These are phyloP conservation scores for Dendrobium catenatum DNA, from an alignment of 106 monocot genomes.

Conservation along the genomic window DNA sequence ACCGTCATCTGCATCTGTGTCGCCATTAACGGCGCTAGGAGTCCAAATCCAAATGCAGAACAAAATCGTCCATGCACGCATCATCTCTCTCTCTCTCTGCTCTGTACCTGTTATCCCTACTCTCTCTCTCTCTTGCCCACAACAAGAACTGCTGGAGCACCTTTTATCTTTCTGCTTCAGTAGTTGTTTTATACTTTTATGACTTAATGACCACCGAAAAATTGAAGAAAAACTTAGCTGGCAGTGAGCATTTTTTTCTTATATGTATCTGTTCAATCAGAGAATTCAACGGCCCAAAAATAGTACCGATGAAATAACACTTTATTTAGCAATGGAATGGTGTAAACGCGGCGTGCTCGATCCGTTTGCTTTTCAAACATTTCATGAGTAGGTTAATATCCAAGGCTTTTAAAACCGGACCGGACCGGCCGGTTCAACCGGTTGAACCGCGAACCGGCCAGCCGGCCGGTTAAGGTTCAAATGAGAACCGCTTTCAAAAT, in stretches of 20 bases:
- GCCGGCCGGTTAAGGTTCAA: too few relatives aligned
- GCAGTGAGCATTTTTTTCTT: background rate
- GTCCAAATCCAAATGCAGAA: slow-evolving; percentile 16
- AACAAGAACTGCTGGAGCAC: background rate
- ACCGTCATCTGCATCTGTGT: slow-evolving; percentile 25
- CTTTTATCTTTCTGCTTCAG: background rate
- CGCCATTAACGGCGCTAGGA: slow-evolving; percentile 17
- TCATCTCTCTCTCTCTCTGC: slow-evolving; percentile 1
- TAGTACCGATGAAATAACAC: too few relatives aligned
- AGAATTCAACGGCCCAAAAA: too few relatives aligned
- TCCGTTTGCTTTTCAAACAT: too few relatives aligned
- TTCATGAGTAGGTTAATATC: too few relatives aligned
- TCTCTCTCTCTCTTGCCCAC: background rate
- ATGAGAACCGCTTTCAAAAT: too few relatives aligned
- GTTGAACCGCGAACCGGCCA: too few relatives aligned
- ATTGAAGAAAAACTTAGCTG: background rate
- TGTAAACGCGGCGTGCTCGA: too few relatives aligned
- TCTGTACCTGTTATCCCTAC: too few relatives aligned
- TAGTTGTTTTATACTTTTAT: background rate
- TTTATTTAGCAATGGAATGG: too few relatives aligned
- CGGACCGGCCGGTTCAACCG: too few relatives aligned
- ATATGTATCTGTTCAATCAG: background rate
- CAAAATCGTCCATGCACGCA: slow-evolving; percentile 13
- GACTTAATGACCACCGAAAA: background rate
- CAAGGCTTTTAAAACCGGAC: too few relatives aligned